Evolutionary conservation across 768 basidiomycete species (phyloP).

Genomic region (Russula vinacea): DNA sequence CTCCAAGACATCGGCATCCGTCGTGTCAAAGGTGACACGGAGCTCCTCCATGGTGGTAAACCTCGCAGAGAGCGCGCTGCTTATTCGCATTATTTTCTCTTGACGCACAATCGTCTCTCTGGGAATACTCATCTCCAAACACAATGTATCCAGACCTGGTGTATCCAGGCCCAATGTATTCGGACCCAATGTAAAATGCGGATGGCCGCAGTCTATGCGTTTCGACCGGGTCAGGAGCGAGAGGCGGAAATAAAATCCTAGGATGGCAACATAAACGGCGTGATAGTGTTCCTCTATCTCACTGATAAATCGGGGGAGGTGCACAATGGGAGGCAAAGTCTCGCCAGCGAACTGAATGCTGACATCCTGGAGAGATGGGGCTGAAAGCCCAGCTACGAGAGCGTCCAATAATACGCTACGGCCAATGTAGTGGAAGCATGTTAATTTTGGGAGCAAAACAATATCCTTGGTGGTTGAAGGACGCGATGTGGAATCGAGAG

Average conservation of each 20-base stretch:
- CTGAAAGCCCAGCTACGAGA: background rate
- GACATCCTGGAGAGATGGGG: slow-evolving; percentile 1
- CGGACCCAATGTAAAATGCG: background rate
- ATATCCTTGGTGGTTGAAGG: too few species aligned
- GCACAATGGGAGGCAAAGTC: background rate
- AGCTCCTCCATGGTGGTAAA: background rate
- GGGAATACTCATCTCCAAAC: too few species aligned
- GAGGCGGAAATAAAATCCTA: background rate
- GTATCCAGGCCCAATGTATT: too few species aligned
- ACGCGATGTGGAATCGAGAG: background rate
- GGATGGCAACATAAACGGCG: background rate
- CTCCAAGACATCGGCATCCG: too few species aligned
- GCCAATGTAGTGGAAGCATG: background rate
- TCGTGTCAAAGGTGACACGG: background rate
- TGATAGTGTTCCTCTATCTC: background rate
- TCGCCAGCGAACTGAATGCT: background rate
- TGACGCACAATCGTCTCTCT: too few species aligned
- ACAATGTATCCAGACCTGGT: too few species aligned
- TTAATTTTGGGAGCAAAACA: background rate
- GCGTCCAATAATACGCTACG: background rate
- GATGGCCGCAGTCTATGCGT: background rate
- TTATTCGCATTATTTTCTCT: too few species aligned
- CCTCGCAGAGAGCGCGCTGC: too few species aligned
- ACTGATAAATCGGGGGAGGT: background rate
- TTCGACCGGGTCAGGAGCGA: background rate